Evolutionary conservation across 495 filamentous ascomycete genomes (phyloP), one percentile per base, ranked within the genome.

Genomic region (Pseudevernia furfuracea): DNA sequence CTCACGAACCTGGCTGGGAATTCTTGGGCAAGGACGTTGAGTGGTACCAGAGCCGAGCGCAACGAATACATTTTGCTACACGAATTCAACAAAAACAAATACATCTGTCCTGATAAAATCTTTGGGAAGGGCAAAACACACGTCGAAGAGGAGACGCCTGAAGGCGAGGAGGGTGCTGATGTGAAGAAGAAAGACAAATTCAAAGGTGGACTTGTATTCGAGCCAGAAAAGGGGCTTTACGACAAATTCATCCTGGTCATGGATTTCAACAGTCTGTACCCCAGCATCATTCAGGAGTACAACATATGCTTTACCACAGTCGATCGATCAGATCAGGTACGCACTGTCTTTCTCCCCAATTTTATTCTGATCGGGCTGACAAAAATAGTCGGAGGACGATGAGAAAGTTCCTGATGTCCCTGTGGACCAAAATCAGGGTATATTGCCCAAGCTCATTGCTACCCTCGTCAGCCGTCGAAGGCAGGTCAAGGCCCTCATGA

Each of bases 221-320:
- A 98, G 72, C 94, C 94, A 19, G 93, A 97, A 74, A 97, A 90
- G 73, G 94, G 95, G 12, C 81, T 98, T 32, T 97, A 97, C 71
- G 95, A 98, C 79, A 92, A 90, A 74, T 96, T 93, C 70, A 86
- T 98, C 37, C 83, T 98, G 28, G 94, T 98, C 73, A 98, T 98
- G 94, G 94, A 98, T 78, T 98, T 97, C 79, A 98, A 98, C 83
- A 96, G 91, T 74, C 79, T 98, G 69, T 98, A 98, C 71, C 94
- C 94, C 19, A 96, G 92, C 74, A 97, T 98, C 69, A 98, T 98
- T 68, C 95, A 97, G 73, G 95, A 98, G 80, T 97, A 84, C 78
- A 98, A 98, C 73, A 98, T 98, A 70, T 98, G 94, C 78, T 98
- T 98, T 75, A 98, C 94, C 6, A 98, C 94, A 0, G 91, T 97